A percentile compares a stretch with the other conserved stretches of the same genome.
phyloP scores from a whole-genome alignment of 768 basidiomycete species.

The Rhizopogon roseolus region DNA sequence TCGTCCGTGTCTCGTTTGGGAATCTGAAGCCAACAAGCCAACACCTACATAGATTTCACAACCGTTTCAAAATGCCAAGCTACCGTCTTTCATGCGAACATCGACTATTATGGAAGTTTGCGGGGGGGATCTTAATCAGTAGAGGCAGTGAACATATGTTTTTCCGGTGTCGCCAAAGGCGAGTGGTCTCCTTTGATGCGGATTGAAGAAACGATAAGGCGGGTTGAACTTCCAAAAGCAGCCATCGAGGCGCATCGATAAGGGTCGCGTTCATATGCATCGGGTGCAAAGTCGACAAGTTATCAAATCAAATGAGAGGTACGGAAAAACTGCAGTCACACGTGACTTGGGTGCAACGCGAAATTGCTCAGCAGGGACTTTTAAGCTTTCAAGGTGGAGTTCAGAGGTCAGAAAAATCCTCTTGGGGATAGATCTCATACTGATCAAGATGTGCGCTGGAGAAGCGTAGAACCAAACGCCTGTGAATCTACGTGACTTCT shows the following conservation, averaged over 20 bases:
- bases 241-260: slow-evolving; percentile 27
- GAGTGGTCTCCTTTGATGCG: not conserved
- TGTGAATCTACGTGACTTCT: too few relatives aligned
- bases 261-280: slow-evolving; percentile 9
- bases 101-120: not conserved
- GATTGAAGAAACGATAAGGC: not conserved
- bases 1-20: not conserved
- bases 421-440: too few relatives aligned
- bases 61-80: not conserved
- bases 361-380: slow-evolving; percentile 5
- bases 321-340: slow-evolving; percentile 9
- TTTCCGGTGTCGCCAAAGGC: not conserved
- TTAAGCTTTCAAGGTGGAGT: not conserved
- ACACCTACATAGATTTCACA: not conserved
- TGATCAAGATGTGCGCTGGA: too few relatives aligned
- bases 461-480: too few relatives aligned
- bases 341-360: slow-evolving; percentile 1
- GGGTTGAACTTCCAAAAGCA: slow-evolving; percentile 10
- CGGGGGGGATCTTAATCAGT: not conserved
- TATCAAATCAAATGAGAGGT: slow-evolving; percentile 5
- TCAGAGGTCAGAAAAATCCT: too few relatives aligned
- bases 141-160: not conserved
- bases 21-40: not conserved
- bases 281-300: slow-evolving; percentile 5
- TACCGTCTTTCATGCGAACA: not conserved